Evolutionary conservation across 768 basidiomycete genomes (phyloP).

Genomic region (Leccinum boreale): DNA sequence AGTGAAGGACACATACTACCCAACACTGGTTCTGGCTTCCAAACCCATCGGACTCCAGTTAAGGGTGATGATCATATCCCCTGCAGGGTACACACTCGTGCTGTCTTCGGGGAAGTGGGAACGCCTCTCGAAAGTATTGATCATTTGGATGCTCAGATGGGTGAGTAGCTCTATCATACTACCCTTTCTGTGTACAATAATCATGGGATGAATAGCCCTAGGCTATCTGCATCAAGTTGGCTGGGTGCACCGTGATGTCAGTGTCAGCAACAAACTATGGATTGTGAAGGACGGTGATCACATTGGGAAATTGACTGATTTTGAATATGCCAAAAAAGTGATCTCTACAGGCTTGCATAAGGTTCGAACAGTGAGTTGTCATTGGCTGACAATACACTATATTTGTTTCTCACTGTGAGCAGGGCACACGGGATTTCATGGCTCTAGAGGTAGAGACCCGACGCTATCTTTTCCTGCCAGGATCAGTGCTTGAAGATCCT

Average conservation of each 20-base stretch:
- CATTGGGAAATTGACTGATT: constrained; percentile 10
- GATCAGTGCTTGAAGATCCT: background rate
- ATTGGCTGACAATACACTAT: background rate
- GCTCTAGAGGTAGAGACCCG: background rate
- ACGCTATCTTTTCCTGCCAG: background rate
- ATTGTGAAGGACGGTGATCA: background rate
- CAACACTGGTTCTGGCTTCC: too few relatives aligned
- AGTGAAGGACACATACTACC: too few relatives aligned
- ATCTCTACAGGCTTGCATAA: background rate
- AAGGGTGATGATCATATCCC: too few relatives aligned
- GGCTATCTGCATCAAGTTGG: constrained; percentile 3
- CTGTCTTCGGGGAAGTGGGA: background rate
- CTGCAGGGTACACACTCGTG: background rate
- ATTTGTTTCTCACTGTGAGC: background rate
- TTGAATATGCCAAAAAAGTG: constrained; percentile 10
- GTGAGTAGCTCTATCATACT: background rate
- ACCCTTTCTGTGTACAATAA: background rate
- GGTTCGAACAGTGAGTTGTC: constrained; percentile 8
- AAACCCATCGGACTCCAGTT: too few relatives aligned
- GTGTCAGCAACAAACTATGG: background rate
- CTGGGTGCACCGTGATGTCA: constrained; percentile 8
- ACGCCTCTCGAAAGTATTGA: background rate
- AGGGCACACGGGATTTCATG: background rate
- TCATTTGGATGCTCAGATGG: background rate
- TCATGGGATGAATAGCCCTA: background rate